Percentiles rank a stretch among this genome's conserved stretches.
Evolutionary conservation across 495 filamentous ascomycete genomes (phyloP).

Genomic region (Penicillium pulvis): DNA sequence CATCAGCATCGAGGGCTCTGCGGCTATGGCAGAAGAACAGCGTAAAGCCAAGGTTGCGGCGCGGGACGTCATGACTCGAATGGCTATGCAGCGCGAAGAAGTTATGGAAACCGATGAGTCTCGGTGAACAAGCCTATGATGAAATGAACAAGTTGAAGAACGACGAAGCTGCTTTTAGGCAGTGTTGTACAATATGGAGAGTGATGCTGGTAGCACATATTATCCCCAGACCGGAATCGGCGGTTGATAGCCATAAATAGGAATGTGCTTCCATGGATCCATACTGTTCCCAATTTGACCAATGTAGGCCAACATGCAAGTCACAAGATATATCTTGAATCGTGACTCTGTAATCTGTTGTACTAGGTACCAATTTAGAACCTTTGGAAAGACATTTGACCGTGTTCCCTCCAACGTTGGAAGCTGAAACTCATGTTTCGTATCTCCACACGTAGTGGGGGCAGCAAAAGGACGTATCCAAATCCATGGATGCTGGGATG

Average conservation of each 20-base stretch:
- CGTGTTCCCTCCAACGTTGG: too few species aligned
- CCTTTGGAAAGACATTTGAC: too few species aligned
- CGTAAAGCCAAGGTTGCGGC: constrained; percentile 42
- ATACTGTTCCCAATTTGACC: background rate
- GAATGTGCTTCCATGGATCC: background rate
- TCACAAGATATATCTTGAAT: too few species aligned
- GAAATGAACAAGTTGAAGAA: background rate
- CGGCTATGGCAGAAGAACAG: constrained; percentile 23
- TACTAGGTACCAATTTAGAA: too few species aligned
- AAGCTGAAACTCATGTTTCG: too few species aligned
- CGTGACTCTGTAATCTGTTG: too few species aligned
- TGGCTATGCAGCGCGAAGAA: constrained; percentile 49
- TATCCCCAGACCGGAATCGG: background rate
- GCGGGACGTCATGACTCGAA: constrained; percentile 39
- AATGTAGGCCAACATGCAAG: background rate
- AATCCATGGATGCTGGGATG: too few species aligned
- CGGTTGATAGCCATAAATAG: background rate
- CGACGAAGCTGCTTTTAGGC: background rate
- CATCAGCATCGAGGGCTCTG: background rate
- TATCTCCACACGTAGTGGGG: too few species aligned
- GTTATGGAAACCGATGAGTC: constrained; percentile 41
- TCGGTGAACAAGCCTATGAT: constrained; percentile 13
- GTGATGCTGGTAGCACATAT: background rate
- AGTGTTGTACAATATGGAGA: background rate
- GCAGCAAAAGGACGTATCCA: too few species aligned